A percentile compares a stretch with the other conserved stretches of the same genome.
Conservation (phyloP, 2,329 filamentous ascomycete species). For the Ampelomyces quisqualis region DNA sequence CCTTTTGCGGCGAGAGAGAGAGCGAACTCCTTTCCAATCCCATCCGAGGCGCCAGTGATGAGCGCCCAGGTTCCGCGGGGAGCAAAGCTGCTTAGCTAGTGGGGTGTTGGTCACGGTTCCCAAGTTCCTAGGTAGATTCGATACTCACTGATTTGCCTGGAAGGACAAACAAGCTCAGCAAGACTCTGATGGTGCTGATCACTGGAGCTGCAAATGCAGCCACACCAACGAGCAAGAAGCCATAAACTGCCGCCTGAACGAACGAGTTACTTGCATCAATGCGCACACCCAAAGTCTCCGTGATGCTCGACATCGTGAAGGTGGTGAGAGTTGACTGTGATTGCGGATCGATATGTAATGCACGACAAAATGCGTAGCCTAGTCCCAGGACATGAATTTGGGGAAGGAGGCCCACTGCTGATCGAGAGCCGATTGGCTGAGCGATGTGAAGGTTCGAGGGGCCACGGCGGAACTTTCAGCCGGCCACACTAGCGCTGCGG, state of each 20-base stretch:
- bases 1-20: conserved; percentile 85
- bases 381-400: background rate
- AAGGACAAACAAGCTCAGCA: conserved; percentile 53
- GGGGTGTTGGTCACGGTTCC: conserved; percentile 41
- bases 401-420: background rate
- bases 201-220: conserved; percentile 38
- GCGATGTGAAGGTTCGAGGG: background rate
- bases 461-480: background rate
- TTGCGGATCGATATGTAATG: too few species aligned
- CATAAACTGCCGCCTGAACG: conserved; percentile 29
- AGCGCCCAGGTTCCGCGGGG: conserved; percentile 91
- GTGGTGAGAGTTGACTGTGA: too few species aligned
- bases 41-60: conserved; percentile 92
- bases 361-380: background rate
- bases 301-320: conserved; percentile 18
- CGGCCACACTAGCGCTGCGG: conserved; percentile 1
- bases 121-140: conserved; percentile 7
- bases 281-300: conserved; percentile 33
- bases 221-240: conserved; percentile 34
- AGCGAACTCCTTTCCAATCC: conserved; percentile 94
- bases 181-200: conserved; percentile 50
- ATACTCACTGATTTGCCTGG: conserved; percentile 51
- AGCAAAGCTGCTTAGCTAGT: conserved; percentile 79
- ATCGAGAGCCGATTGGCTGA: conserved; percentile 11
- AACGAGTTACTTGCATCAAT: conserved; percentile 35